These are phyloP conservation scores for Actinomucor elegans DNA, from an alignment of 371 early-diverging fungal species.

Conservation along the genomic window DNA sequence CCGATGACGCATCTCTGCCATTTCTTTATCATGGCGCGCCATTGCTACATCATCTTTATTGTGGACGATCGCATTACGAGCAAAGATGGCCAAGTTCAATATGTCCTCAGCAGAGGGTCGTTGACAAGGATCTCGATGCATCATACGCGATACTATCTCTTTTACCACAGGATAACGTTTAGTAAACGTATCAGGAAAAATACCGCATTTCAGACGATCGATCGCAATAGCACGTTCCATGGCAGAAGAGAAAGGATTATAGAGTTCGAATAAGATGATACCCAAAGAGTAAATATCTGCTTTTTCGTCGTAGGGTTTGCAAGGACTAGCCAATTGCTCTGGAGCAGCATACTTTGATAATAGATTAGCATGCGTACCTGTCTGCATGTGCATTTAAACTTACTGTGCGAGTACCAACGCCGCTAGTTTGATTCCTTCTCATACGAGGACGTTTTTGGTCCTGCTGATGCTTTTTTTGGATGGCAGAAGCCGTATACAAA, in stretches of 20 bases:
- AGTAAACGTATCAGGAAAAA: constrained; percentile 75
- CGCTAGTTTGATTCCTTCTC: constrained; percentile 41
- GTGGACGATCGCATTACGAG: neutral
- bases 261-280: constrained; percentile 72
- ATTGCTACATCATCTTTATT: constrained; percentile 9
- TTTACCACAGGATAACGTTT: constrained; percentile 79
- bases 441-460: neutral
- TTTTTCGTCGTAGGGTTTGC: constrained; percentile 58
- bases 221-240: constrained; percentile 71
- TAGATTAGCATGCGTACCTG: neutral
- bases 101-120: constrained; percentile 79
- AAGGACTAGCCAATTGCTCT: constrained; percentile 76
- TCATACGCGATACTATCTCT: constrained; percentile 75
- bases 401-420: constrained; percentile 77
- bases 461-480: constrained; percentile 5
- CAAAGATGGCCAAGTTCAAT: neutral
- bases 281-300: constrained; percentile 75
- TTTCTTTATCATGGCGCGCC: constrained; percentile 15
- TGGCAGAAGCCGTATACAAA: neutral
- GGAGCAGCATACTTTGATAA: constrained; percentile 83
- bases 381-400: constrained; percentile 11
- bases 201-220: constrained; percentile 59
- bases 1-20: constrained; percentile 6
- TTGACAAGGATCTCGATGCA: constrained; percentile 67
- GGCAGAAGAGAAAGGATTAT: constrained; percentile 59